Conservation (phyloP, 768 basidiomycete genomes). For the Hemileccinum impolitum region DNA sequence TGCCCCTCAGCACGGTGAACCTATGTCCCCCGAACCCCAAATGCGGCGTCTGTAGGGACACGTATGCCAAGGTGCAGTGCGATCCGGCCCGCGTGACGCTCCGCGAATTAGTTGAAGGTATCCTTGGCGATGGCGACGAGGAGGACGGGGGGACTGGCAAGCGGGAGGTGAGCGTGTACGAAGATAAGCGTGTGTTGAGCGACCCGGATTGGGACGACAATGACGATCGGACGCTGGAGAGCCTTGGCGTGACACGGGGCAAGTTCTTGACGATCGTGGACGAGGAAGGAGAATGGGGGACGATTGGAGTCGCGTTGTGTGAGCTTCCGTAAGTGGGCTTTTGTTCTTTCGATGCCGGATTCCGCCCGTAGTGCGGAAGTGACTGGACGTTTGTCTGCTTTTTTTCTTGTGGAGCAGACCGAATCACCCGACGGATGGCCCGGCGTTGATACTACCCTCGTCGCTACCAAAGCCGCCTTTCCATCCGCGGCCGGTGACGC, state of each 20-base stretch:
- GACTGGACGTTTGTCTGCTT: background rate
- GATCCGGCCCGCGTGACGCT: conserved; percentile 69
- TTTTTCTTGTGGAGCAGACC: conserved; percentile 35
- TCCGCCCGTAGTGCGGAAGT: background rate
- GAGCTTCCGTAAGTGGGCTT: conserved; percentile 60
- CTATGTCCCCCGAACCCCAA: conserved; percentile 66
- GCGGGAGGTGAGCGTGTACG: conserved; percentile 77
- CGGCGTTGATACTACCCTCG: conserved; percentile 60
- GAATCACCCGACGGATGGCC: conserved; percentile 49
- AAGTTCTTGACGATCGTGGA: conserved; percentile 89
- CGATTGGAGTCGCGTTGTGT: conserved; percentile 67
- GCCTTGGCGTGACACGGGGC: conserved; percentile 74
- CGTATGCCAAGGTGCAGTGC: conserved; percentile 71
- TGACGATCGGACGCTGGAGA: conserved; percentile 71
- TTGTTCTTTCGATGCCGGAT: no score
- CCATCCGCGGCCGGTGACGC: conserved; percentile 38
- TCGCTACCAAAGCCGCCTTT: conserved; percentile 57
- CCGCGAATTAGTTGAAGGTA: conserved; percentile 64
- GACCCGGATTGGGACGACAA: conserved; percentile 97
- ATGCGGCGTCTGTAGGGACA: conserved; percentile 86
- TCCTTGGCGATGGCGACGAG: conserved; percentile 52
- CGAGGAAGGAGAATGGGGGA: conserved; percentile 75
- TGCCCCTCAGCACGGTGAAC: conserved; percentile 70
- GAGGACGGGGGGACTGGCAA: conserved; percentile 34
- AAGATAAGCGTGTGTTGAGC: conserved; percentile 81